Evolutionary conservation across 2,329 filamentous ascomycete species (phyloP), one percentile per base, ranked within the genome.

Genomic region (Apiospora phragmitis): DNA sequence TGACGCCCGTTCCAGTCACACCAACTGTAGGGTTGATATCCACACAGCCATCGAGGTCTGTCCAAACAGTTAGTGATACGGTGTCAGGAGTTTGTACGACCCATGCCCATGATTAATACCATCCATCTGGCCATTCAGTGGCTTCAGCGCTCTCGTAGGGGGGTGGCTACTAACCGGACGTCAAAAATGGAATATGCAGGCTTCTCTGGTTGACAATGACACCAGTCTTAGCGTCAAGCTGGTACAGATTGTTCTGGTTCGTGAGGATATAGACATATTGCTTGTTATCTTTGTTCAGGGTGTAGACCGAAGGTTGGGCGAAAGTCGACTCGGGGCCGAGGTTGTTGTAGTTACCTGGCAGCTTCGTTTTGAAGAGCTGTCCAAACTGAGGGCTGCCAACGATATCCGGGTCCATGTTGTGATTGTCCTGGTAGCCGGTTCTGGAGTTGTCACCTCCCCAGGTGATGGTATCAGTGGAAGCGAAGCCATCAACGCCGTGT

Each of bases 341-440:
- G 21, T 82, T 83, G 47, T 83, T 82, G 77, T 88, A 90, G 24
- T 80, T 83, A 7, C 88, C 88, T 0, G 88, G 86, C 1, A 90
- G 81, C 0, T 75, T 66, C 0, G 85, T 85, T 74, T 82, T 84
- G 81, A 88, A 90, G 9, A 90, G 78, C 71, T 88, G 85, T 26
- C 84, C 86, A 73, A 90, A 91, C 68, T 87, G 83, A 3, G 84
- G 78, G 70, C 86, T 88, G 51, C 81, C 84, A 2, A 91, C 87
- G 11, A 90, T 80, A 18, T 85, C 82, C 0, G 89, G 89, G 75
- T 91, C 88, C 85, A 91, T 87, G 78, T 91, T 91, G 76, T 91
- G 89, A 75, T 89, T 90, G 26, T 81, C 83, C 76, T 87, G 85
- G 76, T 89, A 89, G 38, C 87, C 86, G 16, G 83, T 76, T 68